Evolutionary conservation across 176 grass and related monocot species (phyloP).

Genomic region (Bothriochloa decipiens): DNA sequence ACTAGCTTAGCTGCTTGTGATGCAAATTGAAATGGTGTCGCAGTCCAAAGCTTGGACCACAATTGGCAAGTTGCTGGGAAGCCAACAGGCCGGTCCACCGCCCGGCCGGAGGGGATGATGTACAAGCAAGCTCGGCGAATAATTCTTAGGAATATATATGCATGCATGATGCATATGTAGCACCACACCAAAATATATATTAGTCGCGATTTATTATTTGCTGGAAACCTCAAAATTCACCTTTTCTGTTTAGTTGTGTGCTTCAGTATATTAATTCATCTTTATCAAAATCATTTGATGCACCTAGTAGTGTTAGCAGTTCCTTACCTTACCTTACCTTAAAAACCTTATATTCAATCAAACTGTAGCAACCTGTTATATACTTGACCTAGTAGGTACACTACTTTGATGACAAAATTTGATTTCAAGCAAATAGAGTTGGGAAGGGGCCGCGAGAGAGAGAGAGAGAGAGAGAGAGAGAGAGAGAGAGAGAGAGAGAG

Average conservation of each 20-base stretch:
- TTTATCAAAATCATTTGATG: too few relatives aligned
- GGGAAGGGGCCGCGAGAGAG: not conserved
- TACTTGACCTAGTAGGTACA: not conserved
- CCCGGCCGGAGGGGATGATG: not conserved
- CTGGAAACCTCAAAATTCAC: not conserved
- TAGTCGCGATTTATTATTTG: not conserved
- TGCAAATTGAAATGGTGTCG: constrained; percentile 28
- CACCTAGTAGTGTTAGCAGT: too few relatives aligned
- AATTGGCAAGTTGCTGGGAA: constrained; percentile 1
- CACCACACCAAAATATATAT: not conserved
- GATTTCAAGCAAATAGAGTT: not conserved
- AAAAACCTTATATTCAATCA: too few relatives aligned
- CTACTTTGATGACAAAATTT: not conserved
- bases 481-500: not conserved
- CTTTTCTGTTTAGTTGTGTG: too few relatives aligned
- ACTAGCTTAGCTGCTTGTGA: not conserved
- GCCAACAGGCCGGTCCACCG: not conserved
- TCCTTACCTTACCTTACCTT: too few relatives aligned
- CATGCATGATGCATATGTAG: not conserved
- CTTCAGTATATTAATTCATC: too few relatives aligned
- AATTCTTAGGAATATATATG: not conserved
- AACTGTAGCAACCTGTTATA: not conserved
- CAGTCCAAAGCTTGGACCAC: constrained; percentile 43
- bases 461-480: not conserved
- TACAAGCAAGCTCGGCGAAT: not conserved